Evolutionary conservation across 768 basidiomycete species (phyloP), one percentile per base, ranked within the genome.

Genomic region (Glaciozyma antarctica): DNA sequence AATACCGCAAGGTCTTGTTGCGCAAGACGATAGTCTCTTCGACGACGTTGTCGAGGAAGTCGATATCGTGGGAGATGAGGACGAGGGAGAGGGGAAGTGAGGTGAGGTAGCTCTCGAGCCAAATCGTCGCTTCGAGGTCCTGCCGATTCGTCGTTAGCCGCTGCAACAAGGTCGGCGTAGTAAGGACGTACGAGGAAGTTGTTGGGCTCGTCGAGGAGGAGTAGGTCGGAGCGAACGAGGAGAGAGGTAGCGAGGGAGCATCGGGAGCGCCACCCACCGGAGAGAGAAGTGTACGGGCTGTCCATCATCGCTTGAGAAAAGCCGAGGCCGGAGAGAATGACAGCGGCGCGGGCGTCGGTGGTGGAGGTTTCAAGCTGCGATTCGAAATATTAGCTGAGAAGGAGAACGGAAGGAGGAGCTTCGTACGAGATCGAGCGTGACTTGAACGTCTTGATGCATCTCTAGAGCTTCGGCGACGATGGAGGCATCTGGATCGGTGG

Each of bases 221-320:
- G 75, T 17, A 86, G 75, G 66, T 87, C 83, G 10, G 79, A 79
- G 38, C 81, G 78, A 45, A 83, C 79, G 61, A 86, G 80, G 19
- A 87, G 76, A 0, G 83, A 82, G 38, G 80, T 80, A 6, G 85
- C 86, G 4, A 87, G 78, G 41, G 81, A 80, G 63, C 82, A 82
- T 22, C 85, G 78, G 52, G 83, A 82, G 48, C 81, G 76, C 86
- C 86, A 87, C 0, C 86, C 86, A 22, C 85, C 85, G 30, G 83
- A 84, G 28, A 87, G 76, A 0, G 78, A 76, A 2, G 75, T 73
- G 61, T 81, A 80, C 7, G 79, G 79, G 4, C 68, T 68, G 3
- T 72, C 62, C 7, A 77, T 73, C 61, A 78, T 77, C 19, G 77
- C 76, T 44, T 78, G 74, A 0, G 75, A 68, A 75, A 87, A 87